Conservation (phyloP, 306 rosid species). For the Vigna angularis region DNA sequence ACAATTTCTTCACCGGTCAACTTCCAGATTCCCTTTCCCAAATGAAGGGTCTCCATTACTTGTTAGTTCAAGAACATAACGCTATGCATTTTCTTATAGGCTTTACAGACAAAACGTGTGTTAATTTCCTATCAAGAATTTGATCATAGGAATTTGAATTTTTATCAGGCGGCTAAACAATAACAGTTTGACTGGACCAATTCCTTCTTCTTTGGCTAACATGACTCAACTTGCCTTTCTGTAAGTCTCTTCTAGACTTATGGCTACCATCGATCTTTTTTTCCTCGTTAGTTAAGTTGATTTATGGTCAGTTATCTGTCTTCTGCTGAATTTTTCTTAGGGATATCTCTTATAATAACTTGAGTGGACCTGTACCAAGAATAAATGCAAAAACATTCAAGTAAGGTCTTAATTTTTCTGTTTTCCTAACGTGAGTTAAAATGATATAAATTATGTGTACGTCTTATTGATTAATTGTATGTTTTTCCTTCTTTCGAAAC, state of each 20-base stretch:
- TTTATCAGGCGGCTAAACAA: conserved; percentile 82
- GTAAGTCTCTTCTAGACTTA: conserved; percentile 58
- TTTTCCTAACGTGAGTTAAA: conserved; percentile 7
- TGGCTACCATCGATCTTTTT: neutral
- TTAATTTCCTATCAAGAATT: conserved; percentile 15
- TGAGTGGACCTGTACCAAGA: conserved; percentile 83
- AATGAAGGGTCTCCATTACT: conserved; percentile 73
- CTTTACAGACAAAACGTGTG: neutral
- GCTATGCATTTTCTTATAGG: neutral
- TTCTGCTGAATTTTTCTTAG: conserved; percentile 51
- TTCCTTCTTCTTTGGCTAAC: conserved; percentile 86
- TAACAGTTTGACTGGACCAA: conserved; percentile 74
- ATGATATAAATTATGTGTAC: conserved; percentile 4
- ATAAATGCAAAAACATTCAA: conserved; percentile 77
- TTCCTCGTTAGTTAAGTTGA: neutral
- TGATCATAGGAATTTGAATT: conserved; percentile 51
- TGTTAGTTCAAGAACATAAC: conserved; percentile 61
- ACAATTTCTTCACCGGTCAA: conserved; percentile 72
- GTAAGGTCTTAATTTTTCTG: conserved; percentile 55
- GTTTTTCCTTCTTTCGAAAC: conserved; percentile 44
- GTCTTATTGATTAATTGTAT: neutral
- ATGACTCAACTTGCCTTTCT: conserved; percentile 76
- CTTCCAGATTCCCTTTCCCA: conserved; percentile 73
- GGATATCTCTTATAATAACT: conserved; percentile 85
- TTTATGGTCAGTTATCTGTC: conserved; percentile 23